phyloP scores from a whole-genome alignment of 257 asterid genomes.

The Solanum pennellii region DNA sequence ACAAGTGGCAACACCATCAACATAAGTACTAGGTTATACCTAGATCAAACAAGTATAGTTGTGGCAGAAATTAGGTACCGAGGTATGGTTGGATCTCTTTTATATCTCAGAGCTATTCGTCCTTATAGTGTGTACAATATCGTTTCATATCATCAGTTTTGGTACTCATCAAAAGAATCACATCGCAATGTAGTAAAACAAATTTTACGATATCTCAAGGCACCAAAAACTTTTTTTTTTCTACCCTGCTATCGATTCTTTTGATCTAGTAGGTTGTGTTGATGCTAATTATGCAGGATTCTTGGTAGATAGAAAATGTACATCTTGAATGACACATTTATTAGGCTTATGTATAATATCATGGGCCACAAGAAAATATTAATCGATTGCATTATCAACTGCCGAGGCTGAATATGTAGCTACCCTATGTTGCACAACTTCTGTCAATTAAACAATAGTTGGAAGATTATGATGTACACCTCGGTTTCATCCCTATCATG shows the following conservation, averaged over 20 bases:
- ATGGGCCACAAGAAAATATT: background rate
- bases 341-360: too few relatives aligned
- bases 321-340: background rate
- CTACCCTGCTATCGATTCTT: background rate
- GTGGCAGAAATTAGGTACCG: background rate
- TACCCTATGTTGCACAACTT: background rate
- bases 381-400: background rate
- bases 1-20: too few relatives aligned
- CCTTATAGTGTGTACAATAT: background rate
- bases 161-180: background rate
- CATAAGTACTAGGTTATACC: background rate
- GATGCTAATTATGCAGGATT: background rate
- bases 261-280: background rate
- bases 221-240: background rate
- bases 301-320: background rate
- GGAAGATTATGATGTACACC: background rate
- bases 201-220: background rate
- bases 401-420: too few relatives aligned
- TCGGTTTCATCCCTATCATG: too few relatives aligned
- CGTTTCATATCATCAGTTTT: background rate
- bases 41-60: too few relatives aligned
- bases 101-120: background rate
- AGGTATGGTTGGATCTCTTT: background rate
- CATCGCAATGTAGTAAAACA: background rate
- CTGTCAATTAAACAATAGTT: background rate